Evolutionary conservation across 768 basidiomycete species (phyloP).

Genomic region (Mrakia blollopis): DNA sequence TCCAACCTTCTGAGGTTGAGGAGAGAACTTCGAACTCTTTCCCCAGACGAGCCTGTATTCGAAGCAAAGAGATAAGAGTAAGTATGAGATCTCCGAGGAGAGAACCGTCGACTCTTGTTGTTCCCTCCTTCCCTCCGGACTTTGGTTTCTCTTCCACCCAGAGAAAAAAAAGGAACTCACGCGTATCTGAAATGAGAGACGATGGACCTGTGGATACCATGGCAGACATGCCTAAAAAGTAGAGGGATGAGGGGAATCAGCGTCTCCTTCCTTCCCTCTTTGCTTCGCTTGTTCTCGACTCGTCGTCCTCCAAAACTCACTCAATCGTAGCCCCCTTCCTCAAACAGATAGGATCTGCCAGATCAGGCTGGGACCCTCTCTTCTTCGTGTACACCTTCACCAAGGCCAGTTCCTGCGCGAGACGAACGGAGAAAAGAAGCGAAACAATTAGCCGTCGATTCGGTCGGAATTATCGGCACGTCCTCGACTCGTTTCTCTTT

Average conservation of each 20-base stretch:
- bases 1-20: slow-evolving; percentile 55
- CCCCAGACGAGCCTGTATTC: slow-evolving; percentile 63
- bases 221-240: slow-evolving; percentile 62
- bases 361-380: slow-evolving; percentile 86
- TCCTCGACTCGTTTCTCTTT: neutral
- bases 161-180: too few relatives aligned
- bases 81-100: too few relatives aligned
- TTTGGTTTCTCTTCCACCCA: too few relatives aligned
- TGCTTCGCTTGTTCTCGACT: too few relatives aligned
- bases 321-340: slow-evolving; percentile 90
- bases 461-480: neutral
- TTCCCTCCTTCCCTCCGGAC: too few relatives aligned
- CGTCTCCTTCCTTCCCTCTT: neutral
- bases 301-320: slow-evolving; percentile 45
- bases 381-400: slow-evolving; percentile 97
- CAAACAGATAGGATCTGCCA: slow-evolving; percentile 76
- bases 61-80: too few relatives aligned
- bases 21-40: slow-evolving; percentile 37
- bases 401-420: slow-evolving; percentile 44
- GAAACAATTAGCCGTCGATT: neutral
- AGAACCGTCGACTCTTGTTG: too few relatives aligned
- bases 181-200: slow-evolving; percentile 82
- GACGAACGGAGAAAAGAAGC: slow-evolving; percentile 1
- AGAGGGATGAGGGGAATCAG: neutral
- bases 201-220: slow-evolving; percentile 84